These are phyloP conservation scores for Rhizopogon roseolus DNA, from an alignment of 768 basidiomycete genomes.

Conservation along the genomic window DNA sequence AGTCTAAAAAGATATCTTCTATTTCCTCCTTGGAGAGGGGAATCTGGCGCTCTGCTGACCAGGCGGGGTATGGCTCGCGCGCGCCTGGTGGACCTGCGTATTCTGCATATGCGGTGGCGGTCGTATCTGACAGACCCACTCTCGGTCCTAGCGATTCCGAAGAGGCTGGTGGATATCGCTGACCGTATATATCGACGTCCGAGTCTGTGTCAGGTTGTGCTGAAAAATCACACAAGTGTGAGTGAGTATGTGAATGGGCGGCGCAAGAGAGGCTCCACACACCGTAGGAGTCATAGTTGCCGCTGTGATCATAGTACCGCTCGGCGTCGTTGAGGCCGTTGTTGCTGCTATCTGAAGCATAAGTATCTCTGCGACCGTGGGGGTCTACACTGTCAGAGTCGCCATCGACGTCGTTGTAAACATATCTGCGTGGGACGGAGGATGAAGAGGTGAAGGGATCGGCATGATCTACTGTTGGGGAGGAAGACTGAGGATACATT, in stretches of 20 bases:
- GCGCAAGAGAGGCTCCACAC: slow-evolving; percentile 12
- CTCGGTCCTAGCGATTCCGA: slow-evolving; percentile 70
- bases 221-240: slow-evolving; percentile 24
- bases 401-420: slow-evolving; percentile 75
- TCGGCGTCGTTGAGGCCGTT: slow-evolving; percentile 41
- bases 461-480: slow-evolving; percentile 54
- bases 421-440: slow-evolving; percentile 34
- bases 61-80: slow-evolving; percentile 90
- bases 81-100: slow-evolving; percentile 48
- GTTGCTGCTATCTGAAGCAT: slow-evolving; percentile 66
- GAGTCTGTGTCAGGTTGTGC: slow-evolving; percentile 83
- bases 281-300: slow-evolving; percentile 65
- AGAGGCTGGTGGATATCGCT: slow-evolving; percentile 61
- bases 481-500: slow-evolving; percentile 52
- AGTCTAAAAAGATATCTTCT: slow-evolving; percentile 95
- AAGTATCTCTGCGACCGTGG: slow-evolving; percentile 63
- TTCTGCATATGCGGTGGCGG: slow-evolving; percentile 71
- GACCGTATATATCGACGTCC: slow-evolving; percentile 69
- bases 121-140: slow-evolving; percentile 60
- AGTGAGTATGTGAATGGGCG: slow-evolving; percentile 3
- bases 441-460: slow-evolving; percentile 58
- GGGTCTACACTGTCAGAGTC: slow-evolving; percentile 66
- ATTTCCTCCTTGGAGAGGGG: slow-evolving; percentile 99
- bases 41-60: slow-evolving; percentile 87
- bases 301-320: slow-evolving; percentile 60